Conservation (phyloP, 306 rosid species). For the Hylodesmum podocarpum region DNA sequence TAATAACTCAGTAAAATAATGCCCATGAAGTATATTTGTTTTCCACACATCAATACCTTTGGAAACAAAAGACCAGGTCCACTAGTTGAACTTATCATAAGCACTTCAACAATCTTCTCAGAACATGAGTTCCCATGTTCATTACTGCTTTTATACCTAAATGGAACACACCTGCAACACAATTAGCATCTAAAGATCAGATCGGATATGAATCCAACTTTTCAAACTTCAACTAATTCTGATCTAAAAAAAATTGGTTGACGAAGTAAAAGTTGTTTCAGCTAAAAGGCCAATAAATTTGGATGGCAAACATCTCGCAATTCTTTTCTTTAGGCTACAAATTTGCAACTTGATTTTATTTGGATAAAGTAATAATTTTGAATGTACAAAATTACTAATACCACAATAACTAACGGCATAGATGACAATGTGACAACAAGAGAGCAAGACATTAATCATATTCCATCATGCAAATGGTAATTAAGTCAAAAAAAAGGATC, state of each 20-base stretch:
- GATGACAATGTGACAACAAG: not conserved
- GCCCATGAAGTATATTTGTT: not conserved
- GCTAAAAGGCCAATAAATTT: not conserved
- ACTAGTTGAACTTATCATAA: conserved; percentile 69
- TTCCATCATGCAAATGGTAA: too few species aligned
- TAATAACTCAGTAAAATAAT: not conserved
- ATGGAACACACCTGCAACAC: conserved; percentile 64
- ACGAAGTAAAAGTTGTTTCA: not conserved
- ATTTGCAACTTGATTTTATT: not conserved
- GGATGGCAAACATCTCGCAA: not conserved
- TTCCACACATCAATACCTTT: conserved; percentile 43
- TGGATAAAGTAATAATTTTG: not conserved
- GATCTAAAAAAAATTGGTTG: not conserved
- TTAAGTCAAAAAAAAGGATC: too few species aligned
- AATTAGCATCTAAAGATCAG: conserved; percentile 23
- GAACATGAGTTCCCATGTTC: conserved; percentile 19
- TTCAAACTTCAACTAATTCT: not conserved
- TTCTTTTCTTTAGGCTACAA: not conserved
- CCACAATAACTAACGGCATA: not conserved
- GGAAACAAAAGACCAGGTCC: conserved; percentile 80
- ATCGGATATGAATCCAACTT: not conserved
- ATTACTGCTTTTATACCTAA: conserved; percentile 42
- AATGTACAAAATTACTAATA: not conserved
- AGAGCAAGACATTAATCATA: not conserved
- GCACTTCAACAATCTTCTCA: conserved; percentile 56